phyloP scores from a whole-genome alignment of 1,139 yeast species.

The Yamadazyma mexicana region DNA sequence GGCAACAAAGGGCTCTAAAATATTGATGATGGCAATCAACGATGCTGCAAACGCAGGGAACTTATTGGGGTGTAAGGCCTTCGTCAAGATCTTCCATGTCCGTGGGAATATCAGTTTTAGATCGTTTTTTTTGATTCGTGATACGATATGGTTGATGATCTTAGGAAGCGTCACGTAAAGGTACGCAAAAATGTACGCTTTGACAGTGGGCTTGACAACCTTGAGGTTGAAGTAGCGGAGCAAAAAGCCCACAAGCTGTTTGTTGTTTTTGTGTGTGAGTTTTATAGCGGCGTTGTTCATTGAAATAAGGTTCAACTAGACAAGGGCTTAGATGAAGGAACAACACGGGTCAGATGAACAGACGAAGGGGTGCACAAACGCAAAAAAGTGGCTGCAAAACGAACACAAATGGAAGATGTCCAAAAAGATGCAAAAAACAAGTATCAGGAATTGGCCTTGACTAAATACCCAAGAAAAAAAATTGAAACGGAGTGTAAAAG shows the following conservation, averaged over 20 bases:
- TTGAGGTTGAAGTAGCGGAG: constrained; percentile 9
- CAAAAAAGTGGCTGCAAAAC: too few relatives aligned
- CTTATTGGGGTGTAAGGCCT: constrained; percentile 29
- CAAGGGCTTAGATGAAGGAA: too few relatives aligned
- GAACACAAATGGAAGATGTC: too few relatives aligned
- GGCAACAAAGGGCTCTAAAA: constrained; percentile 33
- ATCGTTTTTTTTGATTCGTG: constrained; percentile 20
- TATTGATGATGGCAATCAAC: constrained; percentile 30
- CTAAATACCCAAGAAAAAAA: background rate
- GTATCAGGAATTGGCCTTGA: background rate
- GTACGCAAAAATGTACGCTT: constrained; percentile 36
- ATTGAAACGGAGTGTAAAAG: background rate
- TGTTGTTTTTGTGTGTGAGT: constrained; percentile 6
- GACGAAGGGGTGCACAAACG: too few relatives aligned
- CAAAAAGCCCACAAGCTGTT: constrained; percentile 4
- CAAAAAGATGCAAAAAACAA: background rate
- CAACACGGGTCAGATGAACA: too few relatives aligned
- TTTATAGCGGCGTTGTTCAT: background rate
- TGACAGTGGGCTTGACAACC: constrained; percentile 26
- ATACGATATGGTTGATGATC: constrained; percentile 20
- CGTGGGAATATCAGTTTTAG: constrained; percentile 18
- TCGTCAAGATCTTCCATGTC: constrained; percentile 16
- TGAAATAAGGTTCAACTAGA: background rate
- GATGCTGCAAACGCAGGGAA: constrained; percentile 34
- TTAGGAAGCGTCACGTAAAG: constrained; percentile 34